Conservation (phyloP, 192 early-diverging fungal species). For the Mortierella alpina region DNA sequence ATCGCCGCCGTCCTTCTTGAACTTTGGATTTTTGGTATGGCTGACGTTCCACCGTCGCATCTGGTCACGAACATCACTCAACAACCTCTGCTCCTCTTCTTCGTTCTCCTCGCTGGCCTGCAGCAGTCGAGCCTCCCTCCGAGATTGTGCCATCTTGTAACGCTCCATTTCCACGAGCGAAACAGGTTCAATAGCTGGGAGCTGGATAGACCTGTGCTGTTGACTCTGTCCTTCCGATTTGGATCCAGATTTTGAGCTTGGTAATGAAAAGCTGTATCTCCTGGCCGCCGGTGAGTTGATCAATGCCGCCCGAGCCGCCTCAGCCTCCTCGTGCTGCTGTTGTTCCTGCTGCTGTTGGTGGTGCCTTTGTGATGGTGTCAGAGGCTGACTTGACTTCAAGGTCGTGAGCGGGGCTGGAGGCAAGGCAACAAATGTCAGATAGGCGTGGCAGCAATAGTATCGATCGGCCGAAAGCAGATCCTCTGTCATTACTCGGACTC, state of each 20-base stretch:
- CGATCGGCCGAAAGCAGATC: constrained; percentile 64
- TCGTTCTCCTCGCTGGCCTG: constrained; percentile 22
- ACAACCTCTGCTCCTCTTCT: constrained; percentile 29
- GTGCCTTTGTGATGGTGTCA: not conserved
- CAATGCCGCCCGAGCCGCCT: constrained; percentile 14
- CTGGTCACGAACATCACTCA: constrained; percentile 53
- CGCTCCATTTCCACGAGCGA: constrained; percentile 64
- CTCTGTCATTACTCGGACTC: constrained; percentile 77
- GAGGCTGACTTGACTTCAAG: not conserved
- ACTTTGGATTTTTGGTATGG: constrained; percentile 4
- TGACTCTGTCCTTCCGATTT: not conserved
- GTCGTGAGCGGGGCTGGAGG: constrained; percentile 32
- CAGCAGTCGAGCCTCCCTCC: constrained; percentile 57
- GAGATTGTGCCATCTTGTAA: constrained; percentile 66
- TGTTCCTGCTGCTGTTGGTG: not conserved
- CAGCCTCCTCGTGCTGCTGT: constrained; percentile 7
- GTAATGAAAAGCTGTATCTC: constrained; percentile 42
- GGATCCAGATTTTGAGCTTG: constrained; percentile 29
- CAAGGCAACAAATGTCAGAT: constrained; percentile 72
- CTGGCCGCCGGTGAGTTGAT: constrained; percentile 36
- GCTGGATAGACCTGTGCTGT: constrained; percentile 14
- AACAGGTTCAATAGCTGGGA: constrained; percentile 64
- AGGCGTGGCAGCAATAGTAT: constrained; percentile 72
- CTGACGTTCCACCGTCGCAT: constrained; percentile 57
- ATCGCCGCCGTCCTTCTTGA: not conserved